Conservation (phyloP, 2,329 filamentous ascomycete genomes). For the Neobulgaria alba region DNA sequence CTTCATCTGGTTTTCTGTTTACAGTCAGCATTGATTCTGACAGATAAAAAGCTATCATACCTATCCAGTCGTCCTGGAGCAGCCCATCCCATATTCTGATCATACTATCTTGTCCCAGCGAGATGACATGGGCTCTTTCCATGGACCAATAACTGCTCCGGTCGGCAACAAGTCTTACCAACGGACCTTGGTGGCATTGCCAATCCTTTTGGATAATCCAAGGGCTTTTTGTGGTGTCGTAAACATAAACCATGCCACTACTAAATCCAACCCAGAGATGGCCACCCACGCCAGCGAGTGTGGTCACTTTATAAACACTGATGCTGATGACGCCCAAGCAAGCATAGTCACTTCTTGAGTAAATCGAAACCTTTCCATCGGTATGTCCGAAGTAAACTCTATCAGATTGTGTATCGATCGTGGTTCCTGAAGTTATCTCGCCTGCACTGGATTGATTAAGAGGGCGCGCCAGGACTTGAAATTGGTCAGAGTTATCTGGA, state of each 20-base stretch:
- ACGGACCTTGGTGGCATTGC: slow-evolving; percentile 79
- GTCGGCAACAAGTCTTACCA: slow-evolving; percentile 71
- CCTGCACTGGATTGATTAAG: slow-evolving; percentile 65
- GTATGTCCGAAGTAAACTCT: slow-evolving; percentile 84
- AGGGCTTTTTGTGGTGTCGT: slow-evolving; percentile 72
- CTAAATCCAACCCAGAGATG: slow-evolving; percentile 92
- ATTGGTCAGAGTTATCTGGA: slow-evolving; percentile 55
- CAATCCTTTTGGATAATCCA: slow-evolving; percentile 94
- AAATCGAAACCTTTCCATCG: slow-evolving; percentile 93
- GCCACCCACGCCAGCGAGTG: slow-evolving; percentile 69
- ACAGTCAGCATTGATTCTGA: slow-evolving; percentile 1
- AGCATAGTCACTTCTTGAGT: slow-evolving; percentile 63
- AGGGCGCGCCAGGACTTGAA: slow-evolving; percentile 66
- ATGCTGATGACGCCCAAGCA: slow-evolving; percentile 77
- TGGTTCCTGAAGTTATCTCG: slow-evolving; percentile 78
- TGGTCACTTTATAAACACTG: slow-evolving; percentile 92
- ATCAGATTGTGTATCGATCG: slow-evolving; percentile 64
- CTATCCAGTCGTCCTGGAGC: slow-evolving; percentile 88
- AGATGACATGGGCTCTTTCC: slow-evolving; percentile 75
- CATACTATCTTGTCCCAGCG: slow-evolving; percentile 79
- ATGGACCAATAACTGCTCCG: slow-evolving; percentile 76
- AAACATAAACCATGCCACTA: slow-evolving; percentile 87
- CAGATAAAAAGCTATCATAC: slow-evolving; percentile 31
- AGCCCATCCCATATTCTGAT: slow-evolving; percentile 86
- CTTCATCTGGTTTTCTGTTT: slow-evolving; percentile 80